phyloP scores from a whole-genome alignment of 192 early-diverging fungal genomes.

The Backusella westeae region DNA sequence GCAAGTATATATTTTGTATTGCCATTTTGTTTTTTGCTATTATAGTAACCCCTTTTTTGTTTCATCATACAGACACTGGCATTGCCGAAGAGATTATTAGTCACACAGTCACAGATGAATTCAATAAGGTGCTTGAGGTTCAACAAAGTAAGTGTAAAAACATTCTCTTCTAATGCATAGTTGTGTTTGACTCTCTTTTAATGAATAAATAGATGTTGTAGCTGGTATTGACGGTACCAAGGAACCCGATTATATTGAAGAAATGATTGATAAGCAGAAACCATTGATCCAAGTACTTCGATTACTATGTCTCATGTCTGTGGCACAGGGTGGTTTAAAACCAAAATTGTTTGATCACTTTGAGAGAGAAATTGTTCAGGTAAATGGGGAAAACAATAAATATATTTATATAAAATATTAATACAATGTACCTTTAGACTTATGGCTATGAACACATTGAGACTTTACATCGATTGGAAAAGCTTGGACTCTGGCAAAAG shows the following conservation, averaged over 20 bases:
- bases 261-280: slow-evolving; percentile 80
- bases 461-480: slow-evolving; percentile 78
- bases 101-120: slow-evolving; percentile 77
- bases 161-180: background rate
- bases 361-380: slow-evolving; percentile 80
- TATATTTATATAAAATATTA: background rate
- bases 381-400: slow-evolving; percentile 18
- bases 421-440: slow-evolving; percentile 47
- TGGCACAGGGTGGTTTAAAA: slow-evolving; percentile 82
- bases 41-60: background rate
- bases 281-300: slow-evolving; percentile 73
- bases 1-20: slow-evolving; percentile 38
- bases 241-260: slow-evolving; percentile 82
- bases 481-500: slow-evolving; percentile 62
- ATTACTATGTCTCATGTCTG: slow-evolving; percentile 80
- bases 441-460: slow-evolving; percentile 90
- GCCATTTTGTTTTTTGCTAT: too few relatives aligned
- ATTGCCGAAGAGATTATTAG: slow-evolving; percentile 82
- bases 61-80: slow-evolving; percentile 56
- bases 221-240: slow-evolving; percentile 63
- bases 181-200: too few relatives aligned
- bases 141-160: slow-evolving; percentile 72
- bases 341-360: slow-evolving; percentile 80
- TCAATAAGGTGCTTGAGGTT: slow-evolving; percentile 80
- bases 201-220: slow-evolving; percentile 52